Conservation (phyloP, 805 yeast genomes). For the Sugiyamaella lignohabitans region DNA sequence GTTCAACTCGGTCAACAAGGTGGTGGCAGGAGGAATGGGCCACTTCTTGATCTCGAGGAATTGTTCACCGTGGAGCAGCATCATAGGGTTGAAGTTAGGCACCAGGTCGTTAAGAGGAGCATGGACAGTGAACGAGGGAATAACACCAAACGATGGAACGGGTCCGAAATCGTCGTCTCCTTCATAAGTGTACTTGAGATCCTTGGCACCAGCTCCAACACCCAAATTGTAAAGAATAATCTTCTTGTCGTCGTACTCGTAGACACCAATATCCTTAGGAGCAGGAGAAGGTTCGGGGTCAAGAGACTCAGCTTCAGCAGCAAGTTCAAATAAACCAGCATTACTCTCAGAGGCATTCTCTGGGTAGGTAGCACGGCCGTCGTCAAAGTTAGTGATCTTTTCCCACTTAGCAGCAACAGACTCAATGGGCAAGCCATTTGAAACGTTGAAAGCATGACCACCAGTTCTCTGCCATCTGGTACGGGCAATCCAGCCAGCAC, state of each 20-base stretch:
- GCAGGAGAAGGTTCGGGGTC: slow-evolving; percentile 43
- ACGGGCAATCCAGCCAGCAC: slow-evolving; percentile 94
- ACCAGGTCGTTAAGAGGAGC: slow-evolving; percentile 47
- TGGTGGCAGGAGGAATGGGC: slow-evolving; percentile 72
- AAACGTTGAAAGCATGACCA: slow-evolving; percentile 57
- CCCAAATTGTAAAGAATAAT: slow-evolving; percentile 82
- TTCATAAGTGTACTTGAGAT: slow-evolving; percentile 76
- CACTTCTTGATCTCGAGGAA: slow-evolving; percentile 67
- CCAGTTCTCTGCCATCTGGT: slow-evolving; percentile 93
- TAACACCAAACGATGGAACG: slow-evolving; percentile 83
- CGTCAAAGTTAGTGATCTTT: slow-evolving; percentile 57
- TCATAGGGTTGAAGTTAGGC: slow-evolving; percentile 81
- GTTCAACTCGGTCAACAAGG: slow-evolving; percentile 50
- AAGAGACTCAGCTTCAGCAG: slow-evolving; percentile 39
- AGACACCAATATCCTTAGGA: slow-evolving; percentile 43
- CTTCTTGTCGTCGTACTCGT: slow-evolving; percentile 58
- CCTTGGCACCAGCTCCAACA: slow-evolving; percentile 74
- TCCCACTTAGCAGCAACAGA: slow-evolving; percentile 61
- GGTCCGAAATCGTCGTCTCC: slow-evolving; percentile 71
- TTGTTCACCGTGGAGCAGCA: slow-evolving; percentile 92
- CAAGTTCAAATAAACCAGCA: slow-evolving; percentile 57
- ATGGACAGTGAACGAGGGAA: slow-evolving; percentile 63
- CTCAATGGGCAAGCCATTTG: slow-evolving; percentile 54
- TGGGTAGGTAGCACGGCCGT: slow-evolving; percentile 48
- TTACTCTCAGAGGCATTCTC: slow-evolving; percentile 69